phyloP scores from a whole-genome alignment of 2,329 filamentous ascomycete genomes.

The Sodiomyces alkalinus region DNA sequence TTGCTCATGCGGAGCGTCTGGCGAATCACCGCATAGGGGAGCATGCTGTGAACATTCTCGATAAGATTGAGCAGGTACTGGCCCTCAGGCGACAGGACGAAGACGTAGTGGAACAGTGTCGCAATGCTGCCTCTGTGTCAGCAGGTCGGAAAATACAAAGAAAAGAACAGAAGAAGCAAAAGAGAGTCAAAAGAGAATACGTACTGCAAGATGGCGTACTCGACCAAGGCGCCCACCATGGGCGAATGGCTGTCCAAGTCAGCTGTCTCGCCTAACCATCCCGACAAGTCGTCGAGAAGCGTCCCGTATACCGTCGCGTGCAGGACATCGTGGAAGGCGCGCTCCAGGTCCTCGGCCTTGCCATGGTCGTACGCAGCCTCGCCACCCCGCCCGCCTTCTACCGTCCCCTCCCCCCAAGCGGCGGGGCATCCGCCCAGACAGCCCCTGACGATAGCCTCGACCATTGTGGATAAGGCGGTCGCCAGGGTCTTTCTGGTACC shows the following conservation, averaged over 20 bases:
- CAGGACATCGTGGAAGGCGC: constrained; percentile 52
- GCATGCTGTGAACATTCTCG: constrained; percentile 52
- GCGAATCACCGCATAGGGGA: constrained; percentile 57
- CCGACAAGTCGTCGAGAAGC: constrained; percentile 49
- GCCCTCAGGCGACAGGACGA: constrained; percentile 60
- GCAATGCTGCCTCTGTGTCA: constrained; percentile 38
- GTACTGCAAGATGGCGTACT: constrained; percentile 56
- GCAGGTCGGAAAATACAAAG: background rate
- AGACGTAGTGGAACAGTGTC: constrained; percentile 57
- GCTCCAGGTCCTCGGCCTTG: constrained; percentile 43
- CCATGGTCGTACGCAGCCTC: constrained; percentile 36
- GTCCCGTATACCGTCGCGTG: constrained; percentile 53
- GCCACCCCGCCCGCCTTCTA: constrained; percentile 5
- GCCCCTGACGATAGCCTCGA: constrained; percentile 55
- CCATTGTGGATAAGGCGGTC: constrained; percentile 52
- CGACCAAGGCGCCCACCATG: constrained; percentile 46
- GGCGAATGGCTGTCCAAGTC: constrained; percentile 49
- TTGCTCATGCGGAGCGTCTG: constrained; percentile 66
- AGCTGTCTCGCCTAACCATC: constrained; percentile 41
- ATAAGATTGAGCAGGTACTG: constrained; percentile 58
- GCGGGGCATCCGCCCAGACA: constrained; percentile 43
- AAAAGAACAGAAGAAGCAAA: too few relatives aligned
- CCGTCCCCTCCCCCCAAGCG: constrained; percentile 8
- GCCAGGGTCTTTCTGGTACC: constrained; percentile 62
- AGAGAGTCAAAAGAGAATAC: too few relatives aligned